Base-by-base conservation (phyloP, 495 filamentous ascomycete species). In the Aspergillus carlsbadensis region DNA sequence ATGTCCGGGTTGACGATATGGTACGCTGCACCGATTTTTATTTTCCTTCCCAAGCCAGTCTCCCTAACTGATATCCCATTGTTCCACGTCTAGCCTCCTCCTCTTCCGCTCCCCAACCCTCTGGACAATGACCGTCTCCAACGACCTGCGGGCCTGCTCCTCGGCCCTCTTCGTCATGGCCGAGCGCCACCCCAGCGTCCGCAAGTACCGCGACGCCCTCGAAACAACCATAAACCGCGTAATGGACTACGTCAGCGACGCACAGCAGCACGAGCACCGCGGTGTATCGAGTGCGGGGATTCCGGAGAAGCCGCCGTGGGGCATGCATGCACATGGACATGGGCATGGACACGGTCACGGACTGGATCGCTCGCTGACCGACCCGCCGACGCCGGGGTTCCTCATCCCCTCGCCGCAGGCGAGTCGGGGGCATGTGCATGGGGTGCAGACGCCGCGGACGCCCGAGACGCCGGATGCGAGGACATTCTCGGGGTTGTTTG, bases 1-100 rank as follows among this genome's bases (percentile, higher is more conserved):
- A 70, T 76, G 52, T 68, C 73, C 8, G 75, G 75, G 0, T 54
- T 78, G 14, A 76, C 75, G 1, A 71, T 78, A 57, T 69, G 66
- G 66, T 69, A 54, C 1, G 63, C 43, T 0, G 6, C 41, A 18
- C 35, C 35, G 4, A n/a, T 37, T 4, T 20, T 17, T 33, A n/a
- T 15, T 2, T 11, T 11, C 14, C 15, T 62, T 60, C 20, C 66
- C 63, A 41, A 51, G 56, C 18, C n/a, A n/a, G n/a, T n/a, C n/a
- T 24, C 29, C 40, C 55, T 6, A 63, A 54, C 48, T 54, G 47
- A 15, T 49, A 56, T 4, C 48, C 60, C 5, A 6, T 29, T 47
- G 13, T 6, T 22, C 6, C 3, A n/a, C 15, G 33, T 11, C 0
- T 13, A 68, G 66, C 40, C 58, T 65, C 29, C 64, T 63, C 31